Evolutionary conservation across 352 stramenopile genomes (phyloP).

Genomic region (Phytophthora nicotianae): DNA sequence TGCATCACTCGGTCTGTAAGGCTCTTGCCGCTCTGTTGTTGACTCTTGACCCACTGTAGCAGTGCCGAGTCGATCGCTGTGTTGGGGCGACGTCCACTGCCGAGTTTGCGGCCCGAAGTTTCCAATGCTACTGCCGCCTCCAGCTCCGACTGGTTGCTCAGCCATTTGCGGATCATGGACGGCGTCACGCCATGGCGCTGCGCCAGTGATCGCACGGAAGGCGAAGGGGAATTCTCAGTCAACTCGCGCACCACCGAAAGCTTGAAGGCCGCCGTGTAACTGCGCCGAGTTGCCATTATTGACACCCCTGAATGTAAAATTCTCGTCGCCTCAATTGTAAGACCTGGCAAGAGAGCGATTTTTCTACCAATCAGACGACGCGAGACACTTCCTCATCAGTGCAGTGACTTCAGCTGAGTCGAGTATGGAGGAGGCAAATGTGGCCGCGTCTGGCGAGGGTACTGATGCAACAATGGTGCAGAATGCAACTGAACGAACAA

Average conservation of each 20-base stretch:
- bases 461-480: slow-evolving; percentile 9
- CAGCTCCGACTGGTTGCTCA: slow-evolving; percentile 24
- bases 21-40: slow-evolving; percentile 10
- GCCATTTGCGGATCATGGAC: slow-evolving; percentile 42
- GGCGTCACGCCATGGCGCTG: slow-evolving; percentile 30
- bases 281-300: slow-evolving; percentile 25
- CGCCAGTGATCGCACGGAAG: slow-evolving; percentile 28
- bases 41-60: slow-evolving; percentile 27
- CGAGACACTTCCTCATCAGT: slow-evolving; percentile 1
- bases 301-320: slow-evolving; percentile 8
- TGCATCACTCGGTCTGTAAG: slow-evolving; percentile 39
- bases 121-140: slow-evolving; percentile 34
- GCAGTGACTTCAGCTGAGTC: slow-evolving; percentile 10
- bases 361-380: slow-evolving; percentile 23
- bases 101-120: slow-evolving; percentile 28
- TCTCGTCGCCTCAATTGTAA: slow-evolving; percentile 8
- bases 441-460: slow-evolving; percentile 5
- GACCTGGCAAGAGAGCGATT: neutral
- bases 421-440: slow-evolving; percentile 25
- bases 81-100: slow-evolving; percentile 30
- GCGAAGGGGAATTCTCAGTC: slow-evolving; percentile 1
- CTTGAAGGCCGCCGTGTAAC: slow-evolving; percentile 40
- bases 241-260: slow-evolving; percentile 35
- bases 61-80: slow-evolving; percentile 29
- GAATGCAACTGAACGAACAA: slow-evolving; percentile 6